Base-by-base conservation (phyloP, 2,329 filamentous ascomycete species). In the Stagonosporopsis vannaccii region DNA sequence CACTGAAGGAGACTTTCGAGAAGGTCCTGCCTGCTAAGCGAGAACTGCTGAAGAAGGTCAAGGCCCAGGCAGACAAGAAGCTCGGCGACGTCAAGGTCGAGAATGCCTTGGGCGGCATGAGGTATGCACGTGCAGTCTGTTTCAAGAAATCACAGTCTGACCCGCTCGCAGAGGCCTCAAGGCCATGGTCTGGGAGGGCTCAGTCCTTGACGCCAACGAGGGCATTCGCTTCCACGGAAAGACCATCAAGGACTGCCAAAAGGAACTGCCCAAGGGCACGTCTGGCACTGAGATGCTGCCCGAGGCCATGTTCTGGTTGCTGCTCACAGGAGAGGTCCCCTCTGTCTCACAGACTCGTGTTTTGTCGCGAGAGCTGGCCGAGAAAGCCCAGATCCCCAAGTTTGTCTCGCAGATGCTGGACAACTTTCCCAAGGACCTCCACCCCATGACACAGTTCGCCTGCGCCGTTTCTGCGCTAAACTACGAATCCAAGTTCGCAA, bases 241-340 rank as follows among this genome's bases (percentile, higher is more conserved):
- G 72, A 97, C 93, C 62, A 99, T 99, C 83, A 96, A 96, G 81
- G 94, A 99, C 75, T 99, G 95, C 82, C 95, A 98, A 76, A 86
- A 88, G 66, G 89, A 92, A 77, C 87, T 98, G 15, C 93, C 95
- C 75, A 98, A 97, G 83, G 95, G 94, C 66, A 92, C 85, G 57
- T 87, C 90, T 2, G 92, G 94, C 70, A 96, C 92, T 6, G 94
- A 98, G 81, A 99, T 98, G 95, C 86, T 98, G 12, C 95, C 95
- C 43, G 95, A 99, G 80, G 88, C 94, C 78, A 99, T 99, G 95
- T 99, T 99, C 85, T 99, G 95, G 95, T 87, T 98, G 37, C 87
- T 99, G 46, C 84, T 99, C 67, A 99, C 95, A 9, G 95, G 95
- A 57, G 85, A 96, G 78, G 90, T 98, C 20, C 95, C 95, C 22